Percentiles rank a stretch among this genome's conserved stretches.
Evolutionary conservation across 1,284 basidiomycete species (phyloP).

Genomic region (Puccinia coronata): DNA sequence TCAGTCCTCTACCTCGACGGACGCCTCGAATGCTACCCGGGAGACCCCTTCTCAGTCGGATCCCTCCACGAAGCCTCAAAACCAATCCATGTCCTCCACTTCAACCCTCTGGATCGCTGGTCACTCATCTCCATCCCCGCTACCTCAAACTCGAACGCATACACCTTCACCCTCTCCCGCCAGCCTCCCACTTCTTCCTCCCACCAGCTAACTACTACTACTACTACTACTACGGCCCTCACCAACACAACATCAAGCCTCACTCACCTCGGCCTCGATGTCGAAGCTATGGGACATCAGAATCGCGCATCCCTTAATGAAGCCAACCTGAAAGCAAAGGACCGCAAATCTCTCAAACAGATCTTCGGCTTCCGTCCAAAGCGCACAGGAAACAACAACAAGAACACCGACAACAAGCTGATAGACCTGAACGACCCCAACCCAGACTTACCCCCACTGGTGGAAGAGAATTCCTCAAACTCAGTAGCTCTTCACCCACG

Average conservation of each 20-base stretch:
- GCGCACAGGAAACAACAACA: neutral
- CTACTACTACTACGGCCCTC: neutral
- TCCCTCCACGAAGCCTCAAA: conserved; percentile 30
- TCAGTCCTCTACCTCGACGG: conserved; percentile 31
- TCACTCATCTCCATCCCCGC: neutral
- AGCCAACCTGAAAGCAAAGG: conserved; percentile 9
- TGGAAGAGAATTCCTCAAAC: neutral
- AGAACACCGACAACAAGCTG: neutral
- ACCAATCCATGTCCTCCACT: conserved; percentile 19
- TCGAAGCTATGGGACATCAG: conserved; percentile 27
- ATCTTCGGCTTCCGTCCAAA: conserved; percentile 17
- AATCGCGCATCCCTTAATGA: neutral
- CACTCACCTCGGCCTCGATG: conserved; percentile 39
- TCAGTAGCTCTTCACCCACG: neutral
- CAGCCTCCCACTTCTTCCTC: neutral
- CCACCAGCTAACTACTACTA: neutral
- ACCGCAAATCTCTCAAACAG: conserved; percentile 24
- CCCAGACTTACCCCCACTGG: neutral
- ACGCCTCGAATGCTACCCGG: conserved; percentile 18
- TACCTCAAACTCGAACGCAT: neutral
- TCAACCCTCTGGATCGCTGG: conserved; percentile 7
- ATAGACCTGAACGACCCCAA: conserved; percentile 11
- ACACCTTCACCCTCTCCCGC: conserved; percentile 11
- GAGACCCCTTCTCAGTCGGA: conserved; percentile 38
- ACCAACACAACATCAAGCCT: no score